Conservation (phyloP, 768 basidiomycete genomes). For the Amanita thiersii region DNA sequence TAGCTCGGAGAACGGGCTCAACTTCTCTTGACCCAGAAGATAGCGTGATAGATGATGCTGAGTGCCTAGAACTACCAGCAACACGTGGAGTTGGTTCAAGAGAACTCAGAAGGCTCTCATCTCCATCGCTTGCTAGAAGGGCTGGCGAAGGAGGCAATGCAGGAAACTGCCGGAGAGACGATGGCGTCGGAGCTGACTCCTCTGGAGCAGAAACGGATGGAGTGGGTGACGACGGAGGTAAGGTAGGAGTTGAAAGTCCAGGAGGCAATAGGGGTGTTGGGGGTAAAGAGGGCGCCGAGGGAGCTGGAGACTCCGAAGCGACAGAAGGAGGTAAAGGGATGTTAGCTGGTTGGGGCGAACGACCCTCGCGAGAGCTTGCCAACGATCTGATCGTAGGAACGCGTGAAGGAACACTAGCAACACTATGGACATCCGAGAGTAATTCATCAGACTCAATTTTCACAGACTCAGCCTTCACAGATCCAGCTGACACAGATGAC, state of each 20-base stretch:
- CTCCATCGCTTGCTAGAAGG: slow-evolving; percentile 13
- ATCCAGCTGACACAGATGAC: slow-evolving; percentile 23
- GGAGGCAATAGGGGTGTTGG: slow-evolving; percentile 17
- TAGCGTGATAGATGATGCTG: neutral
- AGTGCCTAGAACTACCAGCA: neutral
- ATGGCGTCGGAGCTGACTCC: slow-evolving; percentile 24
- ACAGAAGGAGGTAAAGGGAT: slow-evolving; percentile 34
- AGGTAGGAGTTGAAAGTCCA: slow-evolving; percentile 11
- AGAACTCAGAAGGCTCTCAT: slow-evolving; percentile 4
- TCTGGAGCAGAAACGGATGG: slow-evolving; percentile 12
- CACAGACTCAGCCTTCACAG: slow-evolving; percentile 20
- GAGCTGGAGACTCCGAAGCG: slow-evolving; percentile 20
- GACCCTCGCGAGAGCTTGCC: slow-evolving; percentile 15
- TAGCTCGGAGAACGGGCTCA: neutral
- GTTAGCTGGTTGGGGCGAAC: slow-evolving; percentile 22
- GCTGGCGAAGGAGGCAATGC: slow-evolving; percentile 13
- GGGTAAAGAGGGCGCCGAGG: slow-evolving; percentile 18
- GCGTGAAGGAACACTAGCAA: slow-evolving; percentile 18
- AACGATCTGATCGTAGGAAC: slow-evolving; percentile 23
- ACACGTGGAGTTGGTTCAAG: neutral
- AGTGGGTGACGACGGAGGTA: slow-evolving; percentile 5
- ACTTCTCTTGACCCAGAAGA: neutral
- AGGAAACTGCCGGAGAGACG: slow-evolving; percentile 17
- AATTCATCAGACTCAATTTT: slow-evolving; percentile 6
- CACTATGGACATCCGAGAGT: slow-evolving; percentile 10